These are phyloP conservation scores for Euclidium syriacum DNA, from an alignment of 345 rosid genomes.

Conservation along the genomic window DNA sequence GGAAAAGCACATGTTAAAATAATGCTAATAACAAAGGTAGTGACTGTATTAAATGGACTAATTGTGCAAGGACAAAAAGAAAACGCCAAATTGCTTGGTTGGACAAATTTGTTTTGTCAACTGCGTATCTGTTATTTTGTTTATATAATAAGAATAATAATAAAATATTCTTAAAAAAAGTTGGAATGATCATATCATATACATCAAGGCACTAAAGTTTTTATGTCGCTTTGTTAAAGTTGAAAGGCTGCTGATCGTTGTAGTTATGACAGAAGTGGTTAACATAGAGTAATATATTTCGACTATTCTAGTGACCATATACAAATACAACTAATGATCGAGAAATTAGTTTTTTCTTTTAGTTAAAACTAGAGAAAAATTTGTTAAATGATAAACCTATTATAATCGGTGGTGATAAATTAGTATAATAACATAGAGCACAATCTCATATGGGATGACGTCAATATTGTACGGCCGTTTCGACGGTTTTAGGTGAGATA, in stretches of 20 bases:
- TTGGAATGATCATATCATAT: constrained; percentile 10
- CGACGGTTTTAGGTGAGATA: not conserved
- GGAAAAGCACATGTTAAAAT: constrained; percentile 17
- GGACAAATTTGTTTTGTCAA: constrained; percentile 28
- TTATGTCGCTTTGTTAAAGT: constrained; percentile 6
- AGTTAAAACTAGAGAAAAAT: too few species aligned
- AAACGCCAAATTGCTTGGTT: constrained; percentile 32
- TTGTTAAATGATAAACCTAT: too few species aligned
- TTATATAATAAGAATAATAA: not conserved
- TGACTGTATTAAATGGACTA: constrained; percentile 9
- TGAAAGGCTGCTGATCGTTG: constrained; percentile 9
- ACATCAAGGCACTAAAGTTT: not conserved
- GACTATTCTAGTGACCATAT: not conserved
- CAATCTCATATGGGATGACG: not conserved
- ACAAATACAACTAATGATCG: too few species aligned
- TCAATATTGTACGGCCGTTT: not conserved
- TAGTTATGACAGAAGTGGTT: constrained; percentile 2
- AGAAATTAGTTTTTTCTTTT: too few species aligned
- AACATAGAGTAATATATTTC: not conserved
- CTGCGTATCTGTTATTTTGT: constrained; percentile 18
- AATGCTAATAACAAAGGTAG: constrained; percentile 7
- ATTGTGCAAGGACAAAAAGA: constrained; percentile 23
- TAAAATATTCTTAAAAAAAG: not conserved
- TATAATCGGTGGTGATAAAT: too few species aligned
- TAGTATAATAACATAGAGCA: too few species aligned